Base-by-base conservation (phyloP, 2,329 filamentous ascomycete species). In the Aspergillus sp. region DNA sequence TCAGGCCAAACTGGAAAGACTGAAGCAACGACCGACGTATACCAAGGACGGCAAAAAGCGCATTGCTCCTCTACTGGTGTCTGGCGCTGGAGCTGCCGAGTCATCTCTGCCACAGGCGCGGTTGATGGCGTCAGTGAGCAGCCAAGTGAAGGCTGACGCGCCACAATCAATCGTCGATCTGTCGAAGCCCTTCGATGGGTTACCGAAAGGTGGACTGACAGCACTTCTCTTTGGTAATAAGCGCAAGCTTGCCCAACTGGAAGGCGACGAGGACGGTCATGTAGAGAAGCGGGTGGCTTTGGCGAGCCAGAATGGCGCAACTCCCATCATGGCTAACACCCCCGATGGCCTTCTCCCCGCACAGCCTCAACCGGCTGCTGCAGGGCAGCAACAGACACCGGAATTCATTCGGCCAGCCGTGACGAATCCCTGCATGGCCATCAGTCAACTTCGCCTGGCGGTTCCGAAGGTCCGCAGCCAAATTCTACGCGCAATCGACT, bases 41-140 rank as follows among this genome's bases (percentile, higher is more conserved):
- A 96, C 91, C 0, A 97, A 97, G 69, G 93, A 99, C 60, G 94
- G 94, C 25, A 97, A 94, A 75, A 99, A 99, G 76, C 84, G 94
- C 50, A 93, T 99, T 50, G 89, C 91, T 3, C 94, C 94, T 1
- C 79, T 99, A 58, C 80, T 99, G 11, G 90, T 99, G 5, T 96
- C 93, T 0, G 91, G 91, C 0, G 93, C 92, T 7, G 91, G 89
- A 2, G 89, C 88, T 1, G 90, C 89, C 10, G 87, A 92, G 65
- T 95, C 92, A 0, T 96, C 92, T 14, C 76, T 97, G 11, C 93
- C 93, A 1, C 90, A 96, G 65, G 88, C 91, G 19, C 89, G 95
- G 64, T 78, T 97, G 5, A 88, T 97, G 57, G 90, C 91, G 32
- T 85, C 90, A 11, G 85, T 85, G 9, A 82, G 84, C 9, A 88